Evolutionary conservation across 192 early-diverging fungal species (phyloP).

Genomic region (Podila clonocystis): DNA sequence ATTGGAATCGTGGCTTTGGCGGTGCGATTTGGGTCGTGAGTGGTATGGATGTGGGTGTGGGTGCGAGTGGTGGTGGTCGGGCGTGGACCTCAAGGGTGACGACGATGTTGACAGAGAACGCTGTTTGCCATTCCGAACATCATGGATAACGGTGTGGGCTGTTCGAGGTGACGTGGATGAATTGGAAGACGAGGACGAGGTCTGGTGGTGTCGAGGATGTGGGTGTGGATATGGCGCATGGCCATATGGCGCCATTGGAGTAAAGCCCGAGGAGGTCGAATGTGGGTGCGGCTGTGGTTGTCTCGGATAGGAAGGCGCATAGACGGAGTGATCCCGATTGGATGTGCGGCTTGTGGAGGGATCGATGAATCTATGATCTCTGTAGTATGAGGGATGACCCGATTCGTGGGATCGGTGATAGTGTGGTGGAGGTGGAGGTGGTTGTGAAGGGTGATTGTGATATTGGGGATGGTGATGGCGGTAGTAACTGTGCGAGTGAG

Average conservation of each 20-base stretch:
- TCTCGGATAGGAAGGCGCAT: not conserved
- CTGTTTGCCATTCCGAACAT: too few species aligned
- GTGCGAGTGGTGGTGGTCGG: too few species aligned
- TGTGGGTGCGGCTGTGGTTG: not conserved
- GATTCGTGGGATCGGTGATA: slow-evolving; percentile 4
- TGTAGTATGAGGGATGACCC: not conserved
- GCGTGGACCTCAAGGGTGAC: too few species aligned
- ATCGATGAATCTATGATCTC: not conserved
- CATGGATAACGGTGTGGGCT: too few species aligned
- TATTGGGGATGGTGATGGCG: slow-evolving; percentile 16
- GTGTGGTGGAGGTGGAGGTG: slow-evolving; percentile 17
- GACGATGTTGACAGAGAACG: too few species aligned
- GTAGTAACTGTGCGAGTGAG: slow-evolving; percentile 5
- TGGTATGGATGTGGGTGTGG: too few species aligned
- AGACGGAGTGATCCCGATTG: too few species aligned
- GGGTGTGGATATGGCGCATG: not conserved
- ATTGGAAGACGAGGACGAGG: too few species aligned
- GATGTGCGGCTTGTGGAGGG: not conserved
- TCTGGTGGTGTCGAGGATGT: not conserved
- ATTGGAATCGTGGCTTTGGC: too few species aligned
- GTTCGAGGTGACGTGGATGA: too few species aligned
- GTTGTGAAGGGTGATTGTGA: not conserved
- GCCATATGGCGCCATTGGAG: not conserved
- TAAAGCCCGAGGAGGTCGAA: not conserved
- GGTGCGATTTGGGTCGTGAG: too few species aligned